Evolutionary conservation across 2,329 filamentous ascomycete genomes (phyloP).

Genomic region (Colletotrichum tropicale): DNA sequence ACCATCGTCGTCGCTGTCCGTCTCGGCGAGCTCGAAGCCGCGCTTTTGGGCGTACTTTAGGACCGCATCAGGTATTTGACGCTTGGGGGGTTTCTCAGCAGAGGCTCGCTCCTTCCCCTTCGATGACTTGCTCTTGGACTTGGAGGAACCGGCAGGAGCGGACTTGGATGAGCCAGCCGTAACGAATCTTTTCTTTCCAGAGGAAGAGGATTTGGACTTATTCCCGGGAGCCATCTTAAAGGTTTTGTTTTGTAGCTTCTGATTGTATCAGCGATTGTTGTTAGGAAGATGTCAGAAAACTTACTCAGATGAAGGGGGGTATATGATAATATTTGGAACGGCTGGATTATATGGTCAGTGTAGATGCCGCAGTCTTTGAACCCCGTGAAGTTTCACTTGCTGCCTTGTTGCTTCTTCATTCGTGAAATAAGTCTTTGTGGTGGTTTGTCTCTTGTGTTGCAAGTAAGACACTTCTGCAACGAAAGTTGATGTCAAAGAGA

Average conservation of each 20-base stretch:
- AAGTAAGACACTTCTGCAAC: background rate
- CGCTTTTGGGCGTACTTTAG: background rate
- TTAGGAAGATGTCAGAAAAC: background rate
- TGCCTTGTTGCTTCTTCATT: background rate
- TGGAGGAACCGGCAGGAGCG: background rate
- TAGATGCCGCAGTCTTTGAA: background rate
- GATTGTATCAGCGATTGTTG: background rate
- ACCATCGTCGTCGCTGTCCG: constrained; percentile 1
- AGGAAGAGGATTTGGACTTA: background rate
- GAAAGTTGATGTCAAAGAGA: background rate
- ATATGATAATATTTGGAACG: background rate
- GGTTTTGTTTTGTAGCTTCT: background rate
- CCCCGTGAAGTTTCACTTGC: background rate
- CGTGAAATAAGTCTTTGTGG: background rate
- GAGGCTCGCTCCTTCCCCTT: background rate
- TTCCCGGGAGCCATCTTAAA: background rate
- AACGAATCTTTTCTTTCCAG: background rate
- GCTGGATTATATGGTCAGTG: background rate
- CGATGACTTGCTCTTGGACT: background rate
- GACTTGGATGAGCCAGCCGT: background rate
- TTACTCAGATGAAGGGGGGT: background rate
- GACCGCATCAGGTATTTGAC: background rate
- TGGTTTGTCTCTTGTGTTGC: background rate
- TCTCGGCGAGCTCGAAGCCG: background rate
- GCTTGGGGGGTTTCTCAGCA: background rate